Evolutionary conservation across 2,329 filamentous ascomycete species (phyloP).

Genomic region (Colletotrichum lentis): DNA sequence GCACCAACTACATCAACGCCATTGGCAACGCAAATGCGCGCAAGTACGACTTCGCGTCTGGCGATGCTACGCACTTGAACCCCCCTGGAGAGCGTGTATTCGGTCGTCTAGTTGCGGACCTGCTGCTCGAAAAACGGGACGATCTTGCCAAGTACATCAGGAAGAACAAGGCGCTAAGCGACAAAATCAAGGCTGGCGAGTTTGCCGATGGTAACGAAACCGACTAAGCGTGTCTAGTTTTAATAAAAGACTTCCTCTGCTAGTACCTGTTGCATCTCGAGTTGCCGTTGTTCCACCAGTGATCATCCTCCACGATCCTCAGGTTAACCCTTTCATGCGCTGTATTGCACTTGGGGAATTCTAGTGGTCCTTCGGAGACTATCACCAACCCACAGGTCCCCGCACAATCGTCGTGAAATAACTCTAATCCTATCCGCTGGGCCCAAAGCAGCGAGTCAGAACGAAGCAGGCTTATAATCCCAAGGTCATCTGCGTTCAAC

Average conservation of each 20-base stretch:
- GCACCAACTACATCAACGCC: conserved; percentile 59
- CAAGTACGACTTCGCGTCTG: conserved; percentile 55
- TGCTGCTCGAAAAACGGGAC: conserved; percentile 49
- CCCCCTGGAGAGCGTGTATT: conserved; percentile 62
- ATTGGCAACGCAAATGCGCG: conserved; percentile 58
- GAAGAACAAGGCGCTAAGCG: conserved; percentile 46
- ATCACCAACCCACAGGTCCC: too few species aligned
- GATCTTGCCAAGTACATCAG: conserved; percentile 42
- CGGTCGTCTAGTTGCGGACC: conserved; percentile 63
- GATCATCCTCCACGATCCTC: too few species aligned
- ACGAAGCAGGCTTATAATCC: too few species aligned
- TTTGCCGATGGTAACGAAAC: conserved; percentile 42
- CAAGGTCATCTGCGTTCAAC: too few species aligned
- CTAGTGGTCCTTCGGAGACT: too few species aligned
- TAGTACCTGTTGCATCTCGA: background rate
- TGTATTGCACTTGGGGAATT: too few species aligned
- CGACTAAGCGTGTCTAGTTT: background rate
- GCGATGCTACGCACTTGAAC: conserved; percentile 67
- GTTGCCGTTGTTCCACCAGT: too few species aligned
- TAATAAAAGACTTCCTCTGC: too few species aligned
- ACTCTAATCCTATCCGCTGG: too few species aligned
- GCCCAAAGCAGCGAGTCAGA: too few species aligned
- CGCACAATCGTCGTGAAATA: too few species aligned
- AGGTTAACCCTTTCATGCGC: too few species aligned
- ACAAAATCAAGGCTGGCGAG: conserved; percentile 46